Evolutionary conservation across 192 early-diverging fungal species (phyloP).

Genomic region (Entomortierella chlamydospora): DNA sequence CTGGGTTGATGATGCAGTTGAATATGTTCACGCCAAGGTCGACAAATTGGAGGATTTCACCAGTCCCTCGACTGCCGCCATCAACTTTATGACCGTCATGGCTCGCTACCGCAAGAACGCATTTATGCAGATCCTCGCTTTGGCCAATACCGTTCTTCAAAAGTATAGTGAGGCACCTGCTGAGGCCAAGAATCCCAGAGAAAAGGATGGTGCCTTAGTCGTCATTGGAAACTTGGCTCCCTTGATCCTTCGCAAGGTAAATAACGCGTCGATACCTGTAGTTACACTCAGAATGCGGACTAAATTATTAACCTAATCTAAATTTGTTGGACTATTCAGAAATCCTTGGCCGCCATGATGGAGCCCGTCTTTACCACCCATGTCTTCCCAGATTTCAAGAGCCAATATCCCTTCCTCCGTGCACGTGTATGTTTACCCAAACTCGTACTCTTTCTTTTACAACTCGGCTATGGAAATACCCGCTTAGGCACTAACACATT

Average conservation of each 20-base stretch:
- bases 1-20: constrained; percentile 94
- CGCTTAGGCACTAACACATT: too few species aligned
- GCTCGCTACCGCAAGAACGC: constrained; percentile 85
- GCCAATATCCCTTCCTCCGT: constrained; percentile 83
- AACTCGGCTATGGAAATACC: neutral
- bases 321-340: constrained; percentile 7
- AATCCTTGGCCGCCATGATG: constrained; percentile 76
- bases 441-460: neutral
- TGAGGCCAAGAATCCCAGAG: constrained; percentile 75
- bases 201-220: constrained; percentile 91
- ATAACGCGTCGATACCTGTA: neutral
- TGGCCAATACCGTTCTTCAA: constrained; percentile 82
- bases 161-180: constrained; percentile 75
- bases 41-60: constrained; percentile 86
- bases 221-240: constrained; percentile 85
- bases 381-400: constrained; percentile 93
- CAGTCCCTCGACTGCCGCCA: constrained; percentile 79
- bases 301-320: neutral
- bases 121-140: constrained; percentile 81
- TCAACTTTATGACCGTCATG: constrained; percentile 82
- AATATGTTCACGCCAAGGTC: constrained; percentile 87
- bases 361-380: constrained; percentile 87
- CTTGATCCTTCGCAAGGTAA: constrained; percentile 69
- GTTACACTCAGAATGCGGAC: neutral
- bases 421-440: constrained; percentile 68